phyloP scores from a whole-genome alignment of 495 filamentous ascomycete genomes.

The Xylaria scruposa region DNA sequence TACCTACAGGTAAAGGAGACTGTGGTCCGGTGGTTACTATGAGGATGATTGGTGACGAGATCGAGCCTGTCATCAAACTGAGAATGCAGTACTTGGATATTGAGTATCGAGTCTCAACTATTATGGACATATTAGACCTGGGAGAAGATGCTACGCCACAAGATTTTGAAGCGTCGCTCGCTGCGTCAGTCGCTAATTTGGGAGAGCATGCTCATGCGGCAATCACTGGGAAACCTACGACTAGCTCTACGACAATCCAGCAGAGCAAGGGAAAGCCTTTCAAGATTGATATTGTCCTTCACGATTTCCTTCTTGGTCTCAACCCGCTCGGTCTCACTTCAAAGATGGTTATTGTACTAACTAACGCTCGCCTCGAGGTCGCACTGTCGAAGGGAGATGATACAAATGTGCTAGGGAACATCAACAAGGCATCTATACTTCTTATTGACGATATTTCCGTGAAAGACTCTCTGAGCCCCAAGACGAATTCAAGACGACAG shows the following conservation, averaged over 20 bases:
- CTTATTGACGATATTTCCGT: constrained; percentile 78
- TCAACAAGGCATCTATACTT: constrained; percentile 82
- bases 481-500: constrained; percentile 47
- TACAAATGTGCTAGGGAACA: constrained; percentile 65
- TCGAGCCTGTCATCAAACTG: constrained; percentile 87
- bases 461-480: constrained; percentile 54
- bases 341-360: constrained; percentile 78
- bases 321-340: constrained; percentile 79
- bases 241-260: constrained; percentile 17
- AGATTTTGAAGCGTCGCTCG: constrained; percentile 76
- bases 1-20: constrained; percentile 55
- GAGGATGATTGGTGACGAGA: constrained; percentile 89
- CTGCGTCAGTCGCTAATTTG: constrained; percentile 79
- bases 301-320: constrained; percentile 82
- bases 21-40: constrained; percentile 56
- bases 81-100: constrained; percentile 80
- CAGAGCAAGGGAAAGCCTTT: constrained; percentile 51
- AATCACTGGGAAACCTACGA: constrained; percentile 43
- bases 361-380: constrained; percentile 72
- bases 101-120: constrained; percentile 83
- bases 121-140: constrained; percentile 79
- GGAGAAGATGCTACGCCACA: constrained; percentile 71
- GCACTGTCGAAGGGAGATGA: constrained; percentile 65
- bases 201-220: constrained; percentile 63
- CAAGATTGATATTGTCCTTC: constrained; percentile 74